Evolutionary conservation across 2,329 filamentous ascomycete genomes (phyloP).

Genomic region (Exophiala sp.): DNA sequence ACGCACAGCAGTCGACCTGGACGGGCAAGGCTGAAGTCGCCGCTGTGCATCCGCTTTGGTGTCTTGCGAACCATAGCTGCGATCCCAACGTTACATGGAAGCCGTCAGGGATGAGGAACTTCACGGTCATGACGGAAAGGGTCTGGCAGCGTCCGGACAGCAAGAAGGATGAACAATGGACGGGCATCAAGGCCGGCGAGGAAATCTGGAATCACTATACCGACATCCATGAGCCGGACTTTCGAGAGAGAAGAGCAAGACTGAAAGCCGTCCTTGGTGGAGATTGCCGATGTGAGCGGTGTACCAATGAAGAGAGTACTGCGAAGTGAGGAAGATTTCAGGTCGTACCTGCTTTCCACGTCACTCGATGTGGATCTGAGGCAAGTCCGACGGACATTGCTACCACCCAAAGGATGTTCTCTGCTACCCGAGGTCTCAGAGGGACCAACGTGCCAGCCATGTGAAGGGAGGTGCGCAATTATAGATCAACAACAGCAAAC

Average conservation of each 20-base stretch:
- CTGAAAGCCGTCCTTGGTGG: slow-evolving; percentile 82
- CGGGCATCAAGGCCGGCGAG: slow-evolving; percentile 70
- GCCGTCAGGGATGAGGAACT: slow-evolving; percentile 46
- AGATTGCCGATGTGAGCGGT: slow-evolving; percentile 80
- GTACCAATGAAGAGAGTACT: slow-evolving; percentile 61
- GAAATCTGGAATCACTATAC: slow-evolving; percentile 95
- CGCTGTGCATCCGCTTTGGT: slow-evolving; percentile 94
- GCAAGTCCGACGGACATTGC: no score
- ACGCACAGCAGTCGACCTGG: slow-evolving; percentile 70
- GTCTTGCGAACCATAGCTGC: slow-evolving; percentile 92
- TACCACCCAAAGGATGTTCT: no score
- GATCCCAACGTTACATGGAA: slow-evolving; percentile 94
- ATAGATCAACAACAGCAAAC: no score
- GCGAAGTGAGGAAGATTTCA: neutral
- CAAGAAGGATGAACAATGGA: slow-evolving; percentile 50
- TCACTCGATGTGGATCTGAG: neutral
- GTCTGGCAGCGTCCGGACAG: slow-evolving; percentile 14
- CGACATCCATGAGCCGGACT: slow-evolving; percentile 78
- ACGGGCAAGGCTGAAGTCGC: slow-evolving; percentile 86
- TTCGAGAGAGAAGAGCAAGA: slow-evolving; percentile 83
- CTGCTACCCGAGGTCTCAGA: no score
- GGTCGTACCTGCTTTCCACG: neutral
- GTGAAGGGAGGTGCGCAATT: no score
- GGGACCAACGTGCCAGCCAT: no score
- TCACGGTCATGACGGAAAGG: slow-evolving; percentile 20